Evolutionary conservation across 148 eudicot genomes (phyloP).

Genomic region (Persicaria tinctoria): DNA sequence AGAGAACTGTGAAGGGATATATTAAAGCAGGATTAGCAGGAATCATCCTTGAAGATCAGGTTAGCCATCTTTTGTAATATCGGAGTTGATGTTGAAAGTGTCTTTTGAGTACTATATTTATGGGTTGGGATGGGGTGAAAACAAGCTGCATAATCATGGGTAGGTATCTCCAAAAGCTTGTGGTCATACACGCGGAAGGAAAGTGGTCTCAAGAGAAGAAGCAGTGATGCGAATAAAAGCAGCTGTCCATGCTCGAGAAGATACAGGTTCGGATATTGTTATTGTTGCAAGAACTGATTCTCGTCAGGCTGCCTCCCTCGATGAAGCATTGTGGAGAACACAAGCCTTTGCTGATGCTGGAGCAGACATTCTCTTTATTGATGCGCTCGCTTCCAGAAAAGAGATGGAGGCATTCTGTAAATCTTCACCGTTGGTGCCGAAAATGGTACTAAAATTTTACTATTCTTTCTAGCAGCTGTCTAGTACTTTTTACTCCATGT

Average conservation of each 20-base stretch:
- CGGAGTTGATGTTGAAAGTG: slow-evolving; percentile 3
- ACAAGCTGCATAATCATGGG: slow-evolving; percentile 12
- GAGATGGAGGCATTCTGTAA: slow-evolving; percentile 83
- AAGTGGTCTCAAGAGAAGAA: slow-evolving; percentile 85
- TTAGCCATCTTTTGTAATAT: slow-evolving; percentile 15
- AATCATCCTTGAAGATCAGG: slow-evolving; percentile 97
- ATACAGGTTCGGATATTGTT: slow-evolving; percentile 86
- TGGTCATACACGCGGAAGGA: slow-evolving; percentile 91
- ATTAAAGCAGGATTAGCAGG: slow-evolving; percentile 93
- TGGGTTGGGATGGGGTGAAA: background rate
- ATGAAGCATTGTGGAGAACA: slow-evolving; percentile 78
- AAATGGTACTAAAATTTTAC: slow-evolving; percentile 42
- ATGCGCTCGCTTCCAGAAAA: slow-evolving; percentile 80
- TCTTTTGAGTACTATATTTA: background rate
- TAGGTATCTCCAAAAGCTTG: slow-evolving; percentile 99
- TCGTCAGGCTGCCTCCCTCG: slow-evolving; percentile 88
- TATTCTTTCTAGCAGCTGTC: background rate
- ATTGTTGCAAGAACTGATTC: slow-evolving; percentile 95
- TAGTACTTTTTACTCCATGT: background rate
- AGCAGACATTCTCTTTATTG: slow-evolving; percentile 87
- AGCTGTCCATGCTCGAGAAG: slow-evolving; percentile 88
- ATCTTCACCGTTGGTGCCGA: slow-evolving; percentile 58
- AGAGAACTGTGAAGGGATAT: slow-evolving; percentile 91
- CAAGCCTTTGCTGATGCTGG: slow-evolving; percentile 89
- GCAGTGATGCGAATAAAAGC: slow-evolving; percentile 89